Evolutionary conservation across 164 flowering plant species (phyloP).

Genomic region (Vitis cinerea): DNA sequence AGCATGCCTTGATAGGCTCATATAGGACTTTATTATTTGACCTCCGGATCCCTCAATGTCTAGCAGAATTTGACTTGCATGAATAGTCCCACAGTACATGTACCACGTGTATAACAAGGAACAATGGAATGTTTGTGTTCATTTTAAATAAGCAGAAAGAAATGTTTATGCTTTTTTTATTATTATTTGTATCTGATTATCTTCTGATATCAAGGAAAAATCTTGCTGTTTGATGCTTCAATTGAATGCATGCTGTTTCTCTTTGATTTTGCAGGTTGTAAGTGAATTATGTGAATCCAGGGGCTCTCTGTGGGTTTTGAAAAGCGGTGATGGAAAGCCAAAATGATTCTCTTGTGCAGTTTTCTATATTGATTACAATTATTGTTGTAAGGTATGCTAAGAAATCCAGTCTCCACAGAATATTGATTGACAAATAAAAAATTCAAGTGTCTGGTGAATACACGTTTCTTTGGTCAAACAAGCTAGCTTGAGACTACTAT

Average conservation of each 20-base stretch:
- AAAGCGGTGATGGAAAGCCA: constrained; percentile 51
- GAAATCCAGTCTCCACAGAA: too few species aligned
- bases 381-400: too few species aligned
- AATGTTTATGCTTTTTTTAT: neutral
- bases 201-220: neutral
- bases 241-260: neutral
- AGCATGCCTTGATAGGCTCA: neutral
- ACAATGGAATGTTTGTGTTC: too few species aligned
- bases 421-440: too few species aligned
- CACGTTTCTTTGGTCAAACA: too few species aligned
- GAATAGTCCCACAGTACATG: neutral
- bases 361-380: neutral
- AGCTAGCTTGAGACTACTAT: too few species aligned
- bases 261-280: constrained; percentile 48
- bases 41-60: neutral
- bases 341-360: constrained; percentile 9
- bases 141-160: neutral
- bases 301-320: constrained; percentile 56
- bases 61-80: neutral
- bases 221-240: neutral
- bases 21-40: neutral
- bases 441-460: too few species aligned
- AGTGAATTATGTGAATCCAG: constrained; percentile 49
- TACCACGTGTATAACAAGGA: neutral
- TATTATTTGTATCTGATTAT: neutral